Percentiles rank a stretch among this genome's conserved stretches.
phyloP scores from a whole-genome alignment of 495 filamentous ascomycete genomes.

The Neurospora cerealis region DNA sequence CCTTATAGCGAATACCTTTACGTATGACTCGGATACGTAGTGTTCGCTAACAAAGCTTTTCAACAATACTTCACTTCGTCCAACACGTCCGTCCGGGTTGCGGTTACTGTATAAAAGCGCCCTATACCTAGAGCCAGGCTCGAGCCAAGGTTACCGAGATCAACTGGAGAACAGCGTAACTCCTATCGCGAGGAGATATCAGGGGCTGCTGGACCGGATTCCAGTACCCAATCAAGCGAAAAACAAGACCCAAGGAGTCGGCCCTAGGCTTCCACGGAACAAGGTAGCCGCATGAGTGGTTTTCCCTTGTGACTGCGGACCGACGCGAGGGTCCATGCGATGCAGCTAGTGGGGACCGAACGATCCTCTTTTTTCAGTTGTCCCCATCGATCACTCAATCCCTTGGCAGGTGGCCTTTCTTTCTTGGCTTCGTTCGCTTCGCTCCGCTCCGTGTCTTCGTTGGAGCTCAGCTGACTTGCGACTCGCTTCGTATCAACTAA shows the following conservation, averaged over 20 bases:
- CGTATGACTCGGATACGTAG: not conserved
- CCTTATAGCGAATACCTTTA: not conserved
- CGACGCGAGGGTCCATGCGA: conserved; percentile 19
- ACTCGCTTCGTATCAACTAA: not conserved
- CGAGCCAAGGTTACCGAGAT: not conserved
- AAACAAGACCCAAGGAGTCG: not conserved
- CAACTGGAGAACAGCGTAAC: not conserved
- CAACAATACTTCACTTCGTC: not conserved
- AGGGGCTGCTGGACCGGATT: not conserved
- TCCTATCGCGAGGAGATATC: not conserved
- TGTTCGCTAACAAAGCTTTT: not conserved
- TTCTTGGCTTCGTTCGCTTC: not conserved
- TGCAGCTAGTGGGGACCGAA: not conserved
- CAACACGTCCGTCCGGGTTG: not conserved
- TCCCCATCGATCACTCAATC: not conserved
- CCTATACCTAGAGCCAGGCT: not conserved
- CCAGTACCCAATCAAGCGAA: not conserved
- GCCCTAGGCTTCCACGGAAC: not conserved
- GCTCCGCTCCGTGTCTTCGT: not conserved
- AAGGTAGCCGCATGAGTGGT: conserved; percentile 3
- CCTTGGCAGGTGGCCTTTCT: not conserved
- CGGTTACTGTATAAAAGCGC: not conserved
- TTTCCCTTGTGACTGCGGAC: conserved; percentile 29
- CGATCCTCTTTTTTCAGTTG: not conserved
- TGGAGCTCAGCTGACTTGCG: not conserved